Evolutionary conservation across 495 filamentous ascomycete species (phyloP).

Genomic region (Talaromyces liani): DNA sequence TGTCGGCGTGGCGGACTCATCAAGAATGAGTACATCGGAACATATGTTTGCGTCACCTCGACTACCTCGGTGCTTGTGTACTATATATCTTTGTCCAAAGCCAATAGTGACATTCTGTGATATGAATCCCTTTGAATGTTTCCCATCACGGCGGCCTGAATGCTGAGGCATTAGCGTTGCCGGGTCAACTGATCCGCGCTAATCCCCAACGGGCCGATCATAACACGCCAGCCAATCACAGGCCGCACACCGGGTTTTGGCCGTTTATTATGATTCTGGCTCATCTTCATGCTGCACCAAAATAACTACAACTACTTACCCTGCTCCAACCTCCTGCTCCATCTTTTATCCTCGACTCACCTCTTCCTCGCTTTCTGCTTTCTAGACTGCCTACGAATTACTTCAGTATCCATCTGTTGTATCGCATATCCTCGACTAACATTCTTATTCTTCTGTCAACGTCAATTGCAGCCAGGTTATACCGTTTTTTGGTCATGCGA

Average conservation of each 20-base stretch:
- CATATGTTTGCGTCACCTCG: neutral
- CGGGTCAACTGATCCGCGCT: constrained; percentile 32
- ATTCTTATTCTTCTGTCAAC: neutral
- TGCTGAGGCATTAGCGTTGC: constrained; percentile 25
- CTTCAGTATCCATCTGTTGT: constrained; percentile 2
- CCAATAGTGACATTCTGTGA: neutral
- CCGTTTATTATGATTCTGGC: neutral
- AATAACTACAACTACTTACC: constrained; percentile 16
- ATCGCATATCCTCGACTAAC: constrained; percentile 2
- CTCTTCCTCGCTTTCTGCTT: constrained; percentile 16
- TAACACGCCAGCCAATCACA: constrained; percentile 35
- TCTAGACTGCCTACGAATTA: constrained; percentile 11
- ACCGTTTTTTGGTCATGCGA: neutral
- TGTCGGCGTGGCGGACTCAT: neutral
- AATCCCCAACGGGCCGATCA: constrained; percentile 25
- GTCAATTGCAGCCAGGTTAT: neutral
- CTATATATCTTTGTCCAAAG: neutral
- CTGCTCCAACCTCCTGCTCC: constrained; percentile 15
- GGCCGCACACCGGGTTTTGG: neutral
- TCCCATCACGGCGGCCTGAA: neutral
- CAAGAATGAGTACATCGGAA: neutral
- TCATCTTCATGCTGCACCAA: constrained; percentile 8
- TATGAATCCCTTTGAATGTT: too few species aligned
- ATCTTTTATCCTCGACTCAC: constrained; percentile 16
- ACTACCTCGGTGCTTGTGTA: neutral